Conservation (phyloP, 2,329 filamentous ascomycete species). For the Penicillium decumbens region DNA sequence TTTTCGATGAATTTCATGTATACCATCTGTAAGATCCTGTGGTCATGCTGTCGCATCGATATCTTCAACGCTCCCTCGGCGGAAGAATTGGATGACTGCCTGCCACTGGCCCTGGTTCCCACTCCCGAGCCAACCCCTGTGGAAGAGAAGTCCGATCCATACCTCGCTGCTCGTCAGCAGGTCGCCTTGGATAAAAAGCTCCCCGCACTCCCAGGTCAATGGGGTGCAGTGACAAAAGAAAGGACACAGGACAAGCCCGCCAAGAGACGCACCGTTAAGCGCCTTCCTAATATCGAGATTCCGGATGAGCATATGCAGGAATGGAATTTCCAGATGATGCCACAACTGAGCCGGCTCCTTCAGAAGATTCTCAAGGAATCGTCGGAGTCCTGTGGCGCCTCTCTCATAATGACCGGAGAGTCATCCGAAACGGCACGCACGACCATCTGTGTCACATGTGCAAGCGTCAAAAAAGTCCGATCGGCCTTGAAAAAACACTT, state of each 20-base stretch:
- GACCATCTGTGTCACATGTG: conserved; percentile 61
- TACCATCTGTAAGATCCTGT: conserved; percentile 40
- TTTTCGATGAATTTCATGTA: conserved; percentile 46
- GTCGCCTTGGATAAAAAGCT: conserved; percentile 18
- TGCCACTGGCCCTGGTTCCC: conserved; percentile 40
- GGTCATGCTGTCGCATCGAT: conserved; percentile 42
- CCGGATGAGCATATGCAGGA: conserved; percentile 52
- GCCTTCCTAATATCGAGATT: conserved; percentile 50
- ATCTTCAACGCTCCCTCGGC: conserved; percentile 40
- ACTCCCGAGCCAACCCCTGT: conserved; percentile 27
- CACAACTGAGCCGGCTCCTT: conserved; percentile 55
- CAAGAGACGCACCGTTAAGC: conserved; percentile 42
- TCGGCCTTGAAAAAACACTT: conserved; percentile 55
- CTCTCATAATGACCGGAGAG: conserved; percentile 58
- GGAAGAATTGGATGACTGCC: conserved; percentile 40
- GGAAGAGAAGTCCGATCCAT: conserved; percentile 19
- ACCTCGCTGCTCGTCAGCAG: conserved; percentile 11
- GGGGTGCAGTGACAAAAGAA: conserved; percentile 21
- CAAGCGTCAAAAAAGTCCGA: conserved; percentile 55
- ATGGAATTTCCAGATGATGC: conserved; percentile 57
- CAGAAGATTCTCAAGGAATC: conserved; percentile 57
- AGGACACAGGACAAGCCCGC: conserved; percentile 30
- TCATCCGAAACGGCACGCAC: conserved; percentile 54
- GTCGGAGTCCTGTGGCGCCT: conserved; percentile 57
- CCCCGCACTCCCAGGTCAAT: conserved; percentile 13